These are phyloP conservation scores for Ophiostoma triangulosporum DNA, from an alignment of 2,329 filamentous ascomycete species.

Conservation along the genomic window DNA sequence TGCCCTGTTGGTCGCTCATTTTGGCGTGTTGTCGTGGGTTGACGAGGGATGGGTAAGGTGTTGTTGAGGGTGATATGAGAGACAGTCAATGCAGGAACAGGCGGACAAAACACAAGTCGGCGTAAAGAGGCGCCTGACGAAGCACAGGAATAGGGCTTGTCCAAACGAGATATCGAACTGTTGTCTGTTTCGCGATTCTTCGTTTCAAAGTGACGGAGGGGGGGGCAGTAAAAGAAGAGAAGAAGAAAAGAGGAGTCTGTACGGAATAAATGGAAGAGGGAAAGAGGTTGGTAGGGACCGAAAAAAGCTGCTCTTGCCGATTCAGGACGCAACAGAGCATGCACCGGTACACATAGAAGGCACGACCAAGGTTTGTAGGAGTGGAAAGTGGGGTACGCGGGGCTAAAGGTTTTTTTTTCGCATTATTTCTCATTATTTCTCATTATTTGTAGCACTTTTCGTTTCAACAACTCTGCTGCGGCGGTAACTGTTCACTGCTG, in stretches of 20 bases:
- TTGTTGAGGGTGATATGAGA: background rate
- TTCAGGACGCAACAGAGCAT: background rate
- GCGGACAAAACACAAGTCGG: background rate
- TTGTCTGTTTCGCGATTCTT: background rate
- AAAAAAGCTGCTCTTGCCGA: slow-evolving; percentile 4
- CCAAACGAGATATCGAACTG: background rate
- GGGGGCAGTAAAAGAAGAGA: background rate
- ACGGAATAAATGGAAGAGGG: background rate
- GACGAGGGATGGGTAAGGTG: background rate
- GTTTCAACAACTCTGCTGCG: no score
- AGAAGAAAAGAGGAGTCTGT: background rate
- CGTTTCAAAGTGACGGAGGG: background rate
- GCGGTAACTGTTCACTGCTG: no score
- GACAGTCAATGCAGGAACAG: background rate
- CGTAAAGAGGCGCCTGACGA: background rate
- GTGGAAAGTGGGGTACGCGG: slow-evolving; percentile 8
- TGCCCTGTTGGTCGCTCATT: slow-evolving; percentile 77
- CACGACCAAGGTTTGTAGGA: slow-evolving; percentile 3
- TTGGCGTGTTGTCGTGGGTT: slow-evolving; percentile 23
- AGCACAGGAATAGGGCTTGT: slow-evolving; percentile 4
- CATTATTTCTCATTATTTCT: background rate
- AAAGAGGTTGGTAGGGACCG: background rate
- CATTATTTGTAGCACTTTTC: background rate
- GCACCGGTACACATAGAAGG: slow-evolving; percentile 1
- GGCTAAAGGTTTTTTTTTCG: slow-evolving; percentile 5